These are phyloP conservation scores for Cladosporium sp. DNA, from an alignment of 2,329 filamentous ascomycete genomes.

Conservation along the genomic window DNA sequence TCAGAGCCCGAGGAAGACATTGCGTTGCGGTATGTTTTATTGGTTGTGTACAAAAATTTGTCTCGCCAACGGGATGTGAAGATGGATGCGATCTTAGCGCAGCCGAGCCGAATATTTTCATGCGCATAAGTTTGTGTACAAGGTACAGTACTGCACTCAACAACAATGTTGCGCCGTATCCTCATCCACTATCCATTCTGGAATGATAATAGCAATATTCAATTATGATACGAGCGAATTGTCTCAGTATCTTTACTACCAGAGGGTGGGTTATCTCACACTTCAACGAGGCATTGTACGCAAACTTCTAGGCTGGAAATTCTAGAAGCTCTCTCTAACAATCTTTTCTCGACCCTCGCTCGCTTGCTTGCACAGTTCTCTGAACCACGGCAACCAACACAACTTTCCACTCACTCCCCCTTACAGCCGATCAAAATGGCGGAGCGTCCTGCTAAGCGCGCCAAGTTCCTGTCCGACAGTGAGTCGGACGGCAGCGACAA, in stretches of 20 bases:
- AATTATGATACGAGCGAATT: too few species aligned
- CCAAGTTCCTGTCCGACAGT: conserved; percentile 34
- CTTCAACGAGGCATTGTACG: neutral
- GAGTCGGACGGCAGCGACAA: conserved; percentile 26
- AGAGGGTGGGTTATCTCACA: too few species aligned
- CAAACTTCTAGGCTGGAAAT: conserved; percentile 1
- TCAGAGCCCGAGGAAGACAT: conserved; percentile 15
- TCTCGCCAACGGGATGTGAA: neutral
- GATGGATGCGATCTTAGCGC: conserved; percentile 11
- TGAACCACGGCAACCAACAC: neutral
- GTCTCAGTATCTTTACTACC: too few species aligned
- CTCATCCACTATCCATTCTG: too few species aligned
- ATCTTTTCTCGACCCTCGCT: neutral
- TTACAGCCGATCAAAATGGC: neutral
- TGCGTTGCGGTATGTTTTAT: neutral
- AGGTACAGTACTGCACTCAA: too few species aligned
- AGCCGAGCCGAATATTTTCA: neutral
- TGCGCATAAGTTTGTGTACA: neutral
- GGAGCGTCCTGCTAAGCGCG: conserved; percentile 32
- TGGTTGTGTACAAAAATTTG: neutral
- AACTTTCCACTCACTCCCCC: neutral
- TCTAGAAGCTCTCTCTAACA: neutral
- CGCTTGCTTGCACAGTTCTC: neutral
- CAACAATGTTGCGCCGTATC: too few species aligned
- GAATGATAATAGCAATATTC: too few species aligned